phyloP scores from a whole-genome alignment of 139 green algal genomes.

The Chlamydomonas sp. region DNA sequence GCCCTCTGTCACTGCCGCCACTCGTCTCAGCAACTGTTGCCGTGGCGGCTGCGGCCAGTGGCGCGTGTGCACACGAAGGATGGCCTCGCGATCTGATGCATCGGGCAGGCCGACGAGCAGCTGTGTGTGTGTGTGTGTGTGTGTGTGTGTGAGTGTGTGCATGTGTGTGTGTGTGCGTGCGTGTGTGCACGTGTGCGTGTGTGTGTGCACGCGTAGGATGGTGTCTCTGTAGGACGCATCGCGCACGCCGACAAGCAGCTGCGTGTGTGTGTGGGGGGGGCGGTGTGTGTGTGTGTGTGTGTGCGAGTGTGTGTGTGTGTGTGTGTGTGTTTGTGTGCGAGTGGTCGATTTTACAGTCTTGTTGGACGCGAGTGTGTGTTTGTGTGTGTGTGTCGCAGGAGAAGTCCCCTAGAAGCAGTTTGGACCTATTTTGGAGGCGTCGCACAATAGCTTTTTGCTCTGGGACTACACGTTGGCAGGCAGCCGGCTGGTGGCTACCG shows the following conservation, averaged over 20 bases:
- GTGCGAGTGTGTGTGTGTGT: too few relatives aligned
- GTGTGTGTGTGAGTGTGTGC: neutral
- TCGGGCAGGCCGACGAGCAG: constrained; percentile 31
- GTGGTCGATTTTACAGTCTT: too few relatives aligned
- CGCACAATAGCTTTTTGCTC: too few relatives aligned
- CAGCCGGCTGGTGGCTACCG: too few relatives aligned
- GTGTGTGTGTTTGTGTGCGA: too few relatives aligned
- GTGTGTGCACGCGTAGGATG: neutral
- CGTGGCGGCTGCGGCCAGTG: constrained; percentile 33
- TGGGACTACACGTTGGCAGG: too few relatives aligned
- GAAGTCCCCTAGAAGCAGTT: too few relatives aligned
- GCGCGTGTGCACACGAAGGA: constrained; percentile 36
- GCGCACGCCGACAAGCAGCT: constrained; percentile 3
- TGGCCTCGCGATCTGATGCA: constrained; percentile 28
- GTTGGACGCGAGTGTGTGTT: too few relatives aligned
- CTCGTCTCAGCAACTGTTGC: constrained; percentile 17
- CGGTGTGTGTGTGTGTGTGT: too few relatives aligned
- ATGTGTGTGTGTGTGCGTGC: neutral
- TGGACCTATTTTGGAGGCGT: too few relatives aligned
- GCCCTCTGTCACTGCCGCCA: neutral
- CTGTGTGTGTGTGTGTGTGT: neutral
- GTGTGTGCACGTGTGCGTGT: neutral
- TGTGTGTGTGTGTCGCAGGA: too few relatives aligned
- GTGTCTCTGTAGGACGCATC: neutral
- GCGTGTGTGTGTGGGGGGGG: too few relatives aligned